A percentile compares a stretch with the other conserved stretches of the same genome.
phyloP scores from a whole-genome alignment of 2,329 filamentous ascomycete species.

The Didymella keratinophila region DNA sequence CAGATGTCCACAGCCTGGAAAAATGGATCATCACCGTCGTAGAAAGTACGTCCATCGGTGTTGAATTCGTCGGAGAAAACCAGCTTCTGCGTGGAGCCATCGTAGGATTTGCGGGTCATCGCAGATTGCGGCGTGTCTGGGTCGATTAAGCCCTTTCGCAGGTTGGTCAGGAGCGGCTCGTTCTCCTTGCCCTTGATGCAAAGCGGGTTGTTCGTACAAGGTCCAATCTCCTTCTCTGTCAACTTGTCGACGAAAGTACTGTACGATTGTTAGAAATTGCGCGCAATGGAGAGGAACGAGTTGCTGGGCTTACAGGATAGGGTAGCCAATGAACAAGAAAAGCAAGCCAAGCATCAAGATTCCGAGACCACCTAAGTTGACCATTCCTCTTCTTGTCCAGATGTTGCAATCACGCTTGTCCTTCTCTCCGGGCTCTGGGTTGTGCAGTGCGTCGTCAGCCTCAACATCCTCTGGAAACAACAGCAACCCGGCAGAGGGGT shows the following conservation, averaged over 20 bases:
- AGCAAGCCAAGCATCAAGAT: slow-evolving; percentile 68
- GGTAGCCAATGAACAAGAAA: slow-evolving; percentile 73
- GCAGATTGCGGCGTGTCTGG: slow-evolving; percentile 69
- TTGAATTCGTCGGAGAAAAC: slow-evolving; percentile 80
- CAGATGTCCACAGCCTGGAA: slow-evolving; percentile 73
- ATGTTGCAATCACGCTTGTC: slow-evolving; percentile 69
- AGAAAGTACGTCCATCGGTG: slow-evolving; percentile 71
- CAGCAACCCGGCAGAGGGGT: slow-evolving; percentile 70
- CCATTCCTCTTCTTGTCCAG: slow-evolving; percentile 68
- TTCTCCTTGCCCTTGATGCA: slow-evolving; percentile 60
- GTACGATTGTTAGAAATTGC: slow-evolving; percentile 24
- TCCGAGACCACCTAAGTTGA: slow-evolving; percentile 70
- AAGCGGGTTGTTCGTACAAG: slow-evolving; percentile 54
- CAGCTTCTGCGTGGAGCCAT: slow-evolving; percentile 69
- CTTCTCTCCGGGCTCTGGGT: slow-evolving; percentile 71
- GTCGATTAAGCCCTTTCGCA: slow-evolving; percentile 69
- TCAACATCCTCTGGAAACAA: slow-evolving; percentile 76
- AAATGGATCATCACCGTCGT: slow-evolving; percentile 73
- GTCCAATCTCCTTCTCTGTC: slow-evolving; percentile 44
- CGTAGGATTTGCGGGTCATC: slow-evolving; percentile 62
- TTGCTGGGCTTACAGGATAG: slow-evolving; percentile 67
- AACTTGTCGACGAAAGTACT: slow-evolving; percentile 66
- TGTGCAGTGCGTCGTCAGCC: slow-evolving; percentile 76
- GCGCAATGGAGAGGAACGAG: neutral
- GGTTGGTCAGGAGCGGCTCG: slow-evolving; percentile 64